A percentile compares a stretch with the other conserved stretches of the same genome.
phyloP scores from a whole-genome alignment of 352 stramenopile genomes.

The Pythium rhizo-oryzae region DNA sequence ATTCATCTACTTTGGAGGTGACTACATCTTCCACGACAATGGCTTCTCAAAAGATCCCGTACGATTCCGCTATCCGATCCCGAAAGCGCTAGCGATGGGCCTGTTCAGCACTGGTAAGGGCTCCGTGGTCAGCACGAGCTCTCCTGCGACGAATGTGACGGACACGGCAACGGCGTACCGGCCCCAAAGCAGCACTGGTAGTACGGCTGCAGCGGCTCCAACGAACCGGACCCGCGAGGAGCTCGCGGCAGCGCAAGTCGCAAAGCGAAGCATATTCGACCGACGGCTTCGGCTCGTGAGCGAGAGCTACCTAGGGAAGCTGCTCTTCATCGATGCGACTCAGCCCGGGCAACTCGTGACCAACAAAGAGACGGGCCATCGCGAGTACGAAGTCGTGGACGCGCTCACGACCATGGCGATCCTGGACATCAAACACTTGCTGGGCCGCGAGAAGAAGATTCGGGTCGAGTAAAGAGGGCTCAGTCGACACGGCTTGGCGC shows the following conservation, averaged over 20 bases:
- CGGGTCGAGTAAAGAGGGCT: not conserved
- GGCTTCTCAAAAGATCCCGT: slow-evolving; percentile 38
- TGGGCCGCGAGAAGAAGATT: slow-evolving; percentile 45
- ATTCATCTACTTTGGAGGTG: slow-evolving; percentile 40
- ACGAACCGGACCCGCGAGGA: not conserved
- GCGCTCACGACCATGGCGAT: slow-evolving; percentile 48
- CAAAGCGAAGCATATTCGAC: not conserved
- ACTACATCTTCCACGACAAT: slow-evolving; percentile 51
- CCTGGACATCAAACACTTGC: slow-evolving; percentile 54
- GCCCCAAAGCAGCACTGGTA: not conserved
- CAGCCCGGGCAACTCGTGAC: slow-evolving; percentile 42
- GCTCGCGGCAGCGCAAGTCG: not conserved
- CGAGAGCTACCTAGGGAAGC: not conserved
- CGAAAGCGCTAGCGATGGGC: slow-evolving; percentile 38
- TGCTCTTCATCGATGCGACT: slow-evolving; percentile 13
- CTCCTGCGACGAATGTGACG: not conserved
- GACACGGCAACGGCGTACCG: not conserved
- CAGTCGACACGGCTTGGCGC: too few species aligned
- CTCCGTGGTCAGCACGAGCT: not conserved
- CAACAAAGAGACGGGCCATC: slow-evolving; percentile 28
- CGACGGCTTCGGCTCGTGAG: not conserved
- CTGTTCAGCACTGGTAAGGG: slow-evolving; percentile 5
- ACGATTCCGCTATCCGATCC: slow-evolving; percentile 36
- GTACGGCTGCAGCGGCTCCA: not conserved
- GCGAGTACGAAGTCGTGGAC: slow-evolving; percentile 41